Evolutionary conservation across 129 eudicot genomes (phyloP), one percentile per base, ranked within the genome.

Genomic region (Escallonia herrerae): DNA sequence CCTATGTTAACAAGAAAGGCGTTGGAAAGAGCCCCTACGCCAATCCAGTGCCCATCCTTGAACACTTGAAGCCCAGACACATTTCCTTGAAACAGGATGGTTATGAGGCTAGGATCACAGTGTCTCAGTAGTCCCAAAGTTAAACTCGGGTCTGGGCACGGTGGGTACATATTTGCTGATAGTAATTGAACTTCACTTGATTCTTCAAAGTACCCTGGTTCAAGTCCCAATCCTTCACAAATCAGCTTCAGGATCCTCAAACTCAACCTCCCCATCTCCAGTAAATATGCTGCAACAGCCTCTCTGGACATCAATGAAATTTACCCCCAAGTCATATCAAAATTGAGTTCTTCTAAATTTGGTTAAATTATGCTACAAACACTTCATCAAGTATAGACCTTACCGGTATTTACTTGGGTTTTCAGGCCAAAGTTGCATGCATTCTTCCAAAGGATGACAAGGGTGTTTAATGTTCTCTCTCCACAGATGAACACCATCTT

Each of bases 71-170:
- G 95, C 4, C 95, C 95, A 2, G 72, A 66, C 45, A 66, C 76
- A 33, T 53, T 41, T 11, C 74, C 83, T 74, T 81, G 90, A 63
- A 69, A 62, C 12, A 83, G 72, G 41, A 83, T 52, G 43, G 84
- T 79, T 53, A 87, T 68, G 48, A 87, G 66, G 75, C 85, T 77
- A 4, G 90, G 85, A 63, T 87, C 95, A 39, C 64, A 47, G 73
- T 87, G 97, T 40, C 65, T 73, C 55, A 77, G 41, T 60, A 85
- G 42, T 50, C 95, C 95, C 70, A 87, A 50, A 8, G 95, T 78
- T 48, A 80, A 64, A 72, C 81, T 91, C 33, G 97, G 97, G 71
- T 87, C 86, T 3, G 97, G 95, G 73, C 97, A 87, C 0, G 90
- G 89, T 1, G 94, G 97, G 72, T 91, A 91, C 68, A 71, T 65